Evolutionary conservation across 768 basidiomycete genomes (phyloP).

Genomic region (Rubroboletus pulcherrimus): DNA sequence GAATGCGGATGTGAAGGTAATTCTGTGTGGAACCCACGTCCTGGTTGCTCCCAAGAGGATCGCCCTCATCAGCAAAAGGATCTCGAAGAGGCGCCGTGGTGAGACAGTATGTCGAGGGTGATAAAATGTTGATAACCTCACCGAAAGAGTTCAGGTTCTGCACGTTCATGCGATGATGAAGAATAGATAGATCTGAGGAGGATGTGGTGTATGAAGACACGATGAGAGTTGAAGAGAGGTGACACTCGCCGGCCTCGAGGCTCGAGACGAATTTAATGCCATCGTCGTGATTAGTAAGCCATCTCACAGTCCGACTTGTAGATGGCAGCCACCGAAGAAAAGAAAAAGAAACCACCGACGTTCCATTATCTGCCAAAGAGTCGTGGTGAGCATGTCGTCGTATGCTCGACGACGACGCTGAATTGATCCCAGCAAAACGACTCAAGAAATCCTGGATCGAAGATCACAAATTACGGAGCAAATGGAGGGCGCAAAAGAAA

Average conservation of each 20-base stretch:
- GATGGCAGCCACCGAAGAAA: conserved; percentile 10
- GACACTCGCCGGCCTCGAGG: conserved; percentile 4
- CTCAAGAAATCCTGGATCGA: conserved; percentile 81
- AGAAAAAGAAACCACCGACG: conserved; percentile 57
- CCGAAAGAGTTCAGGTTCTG: conserved; percentile 86
- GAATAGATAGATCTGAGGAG: conserved; percentile 39
- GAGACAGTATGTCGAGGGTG: conserved; percentile 2
- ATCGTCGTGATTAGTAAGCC: conserved; percentile 25
- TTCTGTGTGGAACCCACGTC: conserved; percentile 80
- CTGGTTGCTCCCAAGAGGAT: conserved; percentile 67
- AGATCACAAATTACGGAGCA: conserved; percentile 68
- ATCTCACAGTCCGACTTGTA: neutral
- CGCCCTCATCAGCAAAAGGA: conserved; percentile 95
- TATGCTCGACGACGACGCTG: neutral
- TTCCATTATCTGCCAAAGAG: conserved; percentile 63
- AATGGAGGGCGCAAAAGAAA: conserved; percentile 74
- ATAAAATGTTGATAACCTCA: conserved; percentile 29
- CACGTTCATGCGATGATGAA: conserved; percentile 85
- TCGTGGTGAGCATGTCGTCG: conserved; percentile 47
- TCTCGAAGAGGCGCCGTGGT: conserved; percentile 46
- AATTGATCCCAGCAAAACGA: conserved; percentile 56
- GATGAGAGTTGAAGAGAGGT: conserved; percentile 26
- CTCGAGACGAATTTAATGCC: conserved; percentile 22
- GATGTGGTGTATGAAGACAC: conserved; percentile 44
- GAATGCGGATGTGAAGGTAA: conserved; percentile 95